Evolutionary conservation across 1,284 basidiomycete genomes (phyloP), one percentile per base, ranked within the genome.

Genomic region (Neolentinus lepideus): DNA sequence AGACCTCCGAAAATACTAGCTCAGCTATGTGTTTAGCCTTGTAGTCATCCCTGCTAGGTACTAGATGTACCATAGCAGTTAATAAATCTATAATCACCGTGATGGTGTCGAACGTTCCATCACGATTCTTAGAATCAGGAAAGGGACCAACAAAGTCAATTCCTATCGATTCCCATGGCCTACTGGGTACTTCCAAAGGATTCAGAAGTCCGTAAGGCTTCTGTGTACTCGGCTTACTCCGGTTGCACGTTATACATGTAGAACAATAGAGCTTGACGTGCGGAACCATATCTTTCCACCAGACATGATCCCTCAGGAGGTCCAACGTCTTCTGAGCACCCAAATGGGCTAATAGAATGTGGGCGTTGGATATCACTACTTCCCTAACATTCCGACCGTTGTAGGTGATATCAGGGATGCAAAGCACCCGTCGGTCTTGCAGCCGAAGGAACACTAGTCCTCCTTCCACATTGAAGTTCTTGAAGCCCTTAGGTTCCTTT

Each of bases 101-200:
- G 0, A 77, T 66, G 54, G 65, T 64, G 59, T 79, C 69, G 56
- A 65, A 76, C 0, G 62, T 59, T 0, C 69, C 65, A 54, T 73
- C 56, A 2, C 66, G 25, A 54, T 68, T 67, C 2, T 55, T 55
- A 0, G 69, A 71, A 3, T 60, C 53, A 0, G 71, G 75, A 0
- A 79, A 57, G 0, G 71, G 73, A 2, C 75, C 73, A 0, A 79
- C 67, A 54, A 78, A 77, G 53, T 79, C 75, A 10, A 79, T 69
- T 0, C 70, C 69, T 1, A 78, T 69, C 0, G 62, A 53, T 51
- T 73, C 63, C 72, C 73, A 76, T 9, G 72, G 71, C 3, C 56
- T 26, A 0, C 27, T 48, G 0, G 73, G 73, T 1, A 75, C 58
- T 0, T 54, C 14, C 0, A 75, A 56, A 0, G 68, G 64, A 22